Conservation (phyloP, 2,329 filamentous ascomycete species). For the Verruconis gallopava region DNA sequence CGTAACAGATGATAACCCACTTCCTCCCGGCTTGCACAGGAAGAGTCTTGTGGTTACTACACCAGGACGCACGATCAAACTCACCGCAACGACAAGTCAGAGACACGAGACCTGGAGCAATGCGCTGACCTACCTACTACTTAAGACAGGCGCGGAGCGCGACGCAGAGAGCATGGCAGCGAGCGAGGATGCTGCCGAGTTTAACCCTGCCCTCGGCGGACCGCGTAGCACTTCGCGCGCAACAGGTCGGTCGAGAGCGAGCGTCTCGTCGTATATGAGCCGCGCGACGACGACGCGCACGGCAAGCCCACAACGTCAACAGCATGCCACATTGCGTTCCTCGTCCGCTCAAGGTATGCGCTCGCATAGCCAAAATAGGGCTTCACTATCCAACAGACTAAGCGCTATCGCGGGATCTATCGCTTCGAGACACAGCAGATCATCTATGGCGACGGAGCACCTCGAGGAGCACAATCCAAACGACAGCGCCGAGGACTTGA, state of each 20-base stretch:
- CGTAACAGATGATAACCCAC: constrained; percentile 86
- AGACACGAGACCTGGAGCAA: constrained; percentile 99
- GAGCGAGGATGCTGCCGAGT: constrained; percentile 54
- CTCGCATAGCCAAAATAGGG: constrained; percentile 9
- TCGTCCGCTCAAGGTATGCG: neutral
- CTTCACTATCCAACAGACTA: constrained; percentile 33
- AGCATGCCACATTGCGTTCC: constrained; percentile 3
- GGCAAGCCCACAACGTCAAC: constrained; percentile 14
- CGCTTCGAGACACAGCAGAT: constrained; percentile 5
- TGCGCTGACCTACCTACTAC: constrained; percentile 79
- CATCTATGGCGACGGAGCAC: neutral
- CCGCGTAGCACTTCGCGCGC: constrained; percentile 38
- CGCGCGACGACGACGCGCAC: constrained; percentile 41
- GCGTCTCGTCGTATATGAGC: constrained; percentile 63
- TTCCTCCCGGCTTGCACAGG: constrained; percentile 84
- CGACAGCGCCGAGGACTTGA: constrained; percentile 66
- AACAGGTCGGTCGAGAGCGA: constrained; percentile 41
- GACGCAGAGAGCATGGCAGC: constrained; percentile 40
- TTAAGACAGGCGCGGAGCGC: constrained; percentile 46
- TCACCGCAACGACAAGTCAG: constrained; percentile 86
- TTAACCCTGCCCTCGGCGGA: constrained; percentile 50
- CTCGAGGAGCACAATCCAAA: constrained; percentile 23
- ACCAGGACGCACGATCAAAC: constrained; percentile 78
- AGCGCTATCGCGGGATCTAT: constrained; percentile 22
- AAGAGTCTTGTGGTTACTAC: constrained; percentile 88